Percentiles rank a stretch among this genome's conserved stretches.
Conservation (phyloP, 192 early-diverging fungal genomes). For the Umbelopsis isabellina region DNA sequence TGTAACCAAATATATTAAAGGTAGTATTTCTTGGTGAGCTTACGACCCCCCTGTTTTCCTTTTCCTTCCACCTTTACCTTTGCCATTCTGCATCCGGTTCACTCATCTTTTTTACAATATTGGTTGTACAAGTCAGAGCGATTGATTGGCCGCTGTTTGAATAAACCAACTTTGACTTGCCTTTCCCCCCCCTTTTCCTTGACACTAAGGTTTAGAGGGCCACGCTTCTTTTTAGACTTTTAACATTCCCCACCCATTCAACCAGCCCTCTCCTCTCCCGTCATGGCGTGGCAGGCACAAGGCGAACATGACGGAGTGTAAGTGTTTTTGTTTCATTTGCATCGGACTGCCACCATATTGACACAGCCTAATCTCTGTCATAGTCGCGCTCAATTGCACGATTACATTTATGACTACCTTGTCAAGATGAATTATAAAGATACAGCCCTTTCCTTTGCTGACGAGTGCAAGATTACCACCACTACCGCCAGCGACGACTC, state of each 20-base stretch:
- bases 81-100: slow-evolving; percentile 16
- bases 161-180: background rate
- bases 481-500: no score
- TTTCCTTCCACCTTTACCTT: background rate
- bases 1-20: no score
- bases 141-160: slow-evolving; percentile 19
- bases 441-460: no score
- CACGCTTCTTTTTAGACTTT: background rate
- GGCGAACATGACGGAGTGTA: slow-evolving; percentile 18
- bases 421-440: slow-evolving; percentile 30
- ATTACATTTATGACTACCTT: slow-evolving; percentile 68
- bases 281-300: slow-evolving; percentile 20
- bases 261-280: slow-evolving; percentile 11
- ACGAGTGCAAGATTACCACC: no score
- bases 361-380: background rate
- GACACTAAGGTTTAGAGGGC: background rate
- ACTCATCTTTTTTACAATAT: slow-evolving; percentile 14
- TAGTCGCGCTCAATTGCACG: slow-evolving; percentile 31
- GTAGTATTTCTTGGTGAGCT: background rate
- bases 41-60: background rate
- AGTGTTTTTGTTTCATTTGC: background rate
- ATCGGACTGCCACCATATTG: background rate
- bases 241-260: background rate
- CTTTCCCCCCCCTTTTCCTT: background rate
- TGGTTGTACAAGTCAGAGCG: slow-evolving; percentile 17